Conservation (phyloP, 2,329 filamentous ascomycete species). For the Aspergillus bombycis region DNA sequence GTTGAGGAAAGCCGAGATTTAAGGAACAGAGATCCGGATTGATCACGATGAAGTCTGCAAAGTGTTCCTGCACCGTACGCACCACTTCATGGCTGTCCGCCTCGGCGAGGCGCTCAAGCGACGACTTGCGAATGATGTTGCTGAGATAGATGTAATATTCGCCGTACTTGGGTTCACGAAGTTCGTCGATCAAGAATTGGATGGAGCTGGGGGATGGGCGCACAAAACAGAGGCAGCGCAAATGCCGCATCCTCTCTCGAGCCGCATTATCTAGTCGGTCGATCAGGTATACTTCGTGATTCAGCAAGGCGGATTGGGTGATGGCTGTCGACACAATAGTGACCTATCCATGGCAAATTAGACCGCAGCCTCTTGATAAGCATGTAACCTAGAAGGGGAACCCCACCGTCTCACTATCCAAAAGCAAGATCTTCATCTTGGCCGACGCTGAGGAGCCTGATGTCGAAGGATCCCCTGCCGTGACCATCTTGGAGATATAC, state of each 20-base stretch:
- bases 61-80: conserved; percentile 90
- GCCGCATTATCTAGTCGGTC: conserved; percentile 89
- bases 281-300: conserved; percentile 96
- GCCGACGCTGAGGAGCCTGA: conserved; percentile 65
- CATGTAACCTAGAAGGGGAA: conserved; percentile 36
- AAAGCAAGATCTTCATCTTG: conserved; percentile 97
- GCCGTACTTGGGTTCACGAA: conserved; percentile 94
- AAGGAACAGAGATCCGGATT: conserved; percentile 92
- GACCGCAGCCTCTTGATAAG: conserved; percentile 4
- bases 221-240: conserved; percentile 90
- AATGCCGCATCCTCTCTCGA: conserved; percentile 96
- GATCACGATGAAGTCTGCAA: conserved; percentile 92
- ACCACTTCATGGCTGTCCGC: conserved; percentile 98
- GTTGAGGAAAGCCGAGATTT: conserved; percentile 70
- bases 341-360: conserved; percentile 55
- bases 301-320: conserved; percentile 91
- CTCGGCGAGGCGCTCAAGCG: conserved; percentile 89
- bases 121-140: conserved; percentile 96
- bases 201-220: conserved; percentile 91
- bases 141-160: conserved; percentile 98
- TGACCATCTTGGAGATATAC: conserved; percentile 96
- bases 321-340: conserved; percentile 92
- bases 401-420: conserved; percentile 86
- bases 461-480: conserved; percentile 69
- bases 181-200: conserved; percentile 90